phyloP scores from a whole-genome alignment of 2,329 filamentous ascomycete species.

The Colletotrichum chrysophilum region DNA sequence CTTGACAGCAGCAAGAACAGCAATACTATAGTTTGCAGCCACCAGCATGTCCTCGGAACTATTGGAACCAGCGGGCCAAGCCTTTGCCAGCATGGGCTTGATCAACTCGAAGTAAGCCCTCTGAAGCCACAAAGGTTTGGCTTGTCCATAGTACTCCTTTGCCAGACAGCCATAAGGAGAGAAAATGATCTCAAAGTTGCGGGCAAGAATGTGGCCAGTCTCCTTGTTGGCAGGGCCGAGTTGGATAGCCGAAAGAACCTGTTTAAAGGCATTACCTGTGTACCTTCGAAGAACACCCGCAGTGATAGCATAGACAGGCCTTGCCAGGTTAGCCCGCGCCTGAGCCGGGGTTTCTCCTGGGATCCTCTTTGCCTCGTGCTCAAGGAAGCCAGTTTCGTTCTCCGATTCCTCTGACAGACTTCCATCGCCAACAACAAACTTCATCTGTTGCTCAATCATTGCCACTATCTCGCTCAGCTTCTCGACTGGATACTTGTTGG shows the following conservation, averaged over 20 bases:
- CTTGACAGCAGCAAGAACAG: conserved; percentile 52
- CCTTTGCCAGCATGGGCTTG: conserved; percentile 48
- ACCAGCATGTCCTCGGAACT: conserved; percentile 31
- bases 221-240: conserved; percentile 32
- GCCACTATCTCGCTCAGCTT: conserved; percentile 22
- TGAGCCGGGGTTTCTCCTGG: background rate
- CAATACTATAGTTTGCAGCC: conserved; percentile 48
- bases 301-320: conserved; percentile 36
- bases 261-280: conserved; percentile 39
- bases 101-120: conserved; percentile 53
- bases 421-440: background rate
- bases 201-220: conserved; percentile 45
- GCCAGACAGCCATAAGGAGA: conserved; percentile 42
- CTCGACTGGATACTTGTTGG: conserved; percentile 51
- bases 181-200: conserved; percentile 47
- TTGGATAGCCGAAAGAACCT: conserved; percentile 31
- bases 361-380: background rate
- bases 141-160: conserved; percentile 43
- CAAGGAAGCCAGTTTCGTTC: conserved; percentile 2
- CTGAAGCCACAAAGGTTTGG: conserved; percentile 53
- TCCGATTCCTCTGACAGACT: conserved; percentile 13
- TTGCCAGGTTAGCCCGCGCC: conserved; percentile 6
- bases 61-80: conserved; percentile 37
- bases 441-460: conserved; percentile 27
- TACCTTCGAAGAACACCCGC: conserved; percentile 44